A percentile compares a stretch with the other conserved stretches of the same genome.
phyloP scores from a whole-genome alignment of 257 asterid genomes.

The Thymus quinquecostatus region DNA sequence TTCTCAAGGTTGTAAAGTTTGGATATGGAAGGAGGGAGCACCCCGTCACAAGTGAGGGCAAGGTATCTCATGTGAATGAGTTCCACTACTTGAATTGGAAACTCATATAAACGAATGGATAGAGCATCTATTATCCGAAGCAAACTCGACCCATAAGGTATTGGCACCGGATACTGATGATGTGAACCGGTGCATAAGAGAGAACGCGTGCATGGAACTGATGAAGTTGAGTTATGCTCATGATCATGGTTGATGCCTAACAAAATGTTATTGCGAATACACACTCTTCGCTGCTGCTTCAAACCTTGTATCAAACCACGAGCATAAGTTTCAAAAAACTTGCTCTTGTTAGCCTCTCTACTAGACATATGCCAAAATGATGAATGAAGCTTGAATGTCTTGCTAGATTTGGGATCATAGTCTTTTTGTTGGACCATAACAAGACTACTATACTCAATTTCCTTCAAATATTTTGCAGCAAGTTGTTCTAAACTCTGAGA shows the following conservation, averaged over 20 bases:
- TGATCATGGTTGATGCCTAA: neutral
- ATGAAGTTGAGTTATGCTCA: constrained; percentile 6
- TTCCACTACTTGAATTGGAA: constrained; percentile 7
- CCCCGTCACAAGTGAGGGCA: neutral
- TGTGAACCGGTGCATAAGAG: constrained; percentile 1
- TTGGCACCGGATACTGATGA: constrained; percentile 21
- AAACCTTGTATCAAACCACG: neutral
- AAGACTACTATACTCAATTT: constrained; percentile 3
- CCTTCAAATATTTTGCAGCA: neutral
- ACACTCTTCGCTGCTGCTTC: neutral
- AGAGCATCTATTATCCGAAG: constrained; percentile 7
- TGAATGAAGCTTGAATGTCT: constrained; percentile 8
- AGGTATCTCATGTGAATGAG: constrained; percentile 8
- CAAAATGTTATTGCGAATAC: constrained; percentile 6
- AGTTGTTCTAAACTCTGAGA: neutral
- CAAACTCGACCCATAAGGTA: neutral
- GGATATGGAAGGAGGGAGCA: constrained; percentile 17
- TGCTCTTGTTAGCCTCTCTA: neutral
- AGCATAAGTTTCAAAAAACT: neutral
- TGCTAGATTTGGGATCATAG: neutral
- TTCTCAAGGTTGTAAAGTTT: neutral
- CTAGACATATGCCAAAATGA: constrained; percentile 10
- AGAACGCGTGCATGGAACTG: neutral
- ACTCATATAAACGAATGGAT: constrained; percentile 16
- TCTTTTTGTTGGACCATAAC: neutral